Evolutionary conservation across 345 rosid genomes (phyloP).

Genomic region (Rhodomyrtus tomentosa): DNA sequence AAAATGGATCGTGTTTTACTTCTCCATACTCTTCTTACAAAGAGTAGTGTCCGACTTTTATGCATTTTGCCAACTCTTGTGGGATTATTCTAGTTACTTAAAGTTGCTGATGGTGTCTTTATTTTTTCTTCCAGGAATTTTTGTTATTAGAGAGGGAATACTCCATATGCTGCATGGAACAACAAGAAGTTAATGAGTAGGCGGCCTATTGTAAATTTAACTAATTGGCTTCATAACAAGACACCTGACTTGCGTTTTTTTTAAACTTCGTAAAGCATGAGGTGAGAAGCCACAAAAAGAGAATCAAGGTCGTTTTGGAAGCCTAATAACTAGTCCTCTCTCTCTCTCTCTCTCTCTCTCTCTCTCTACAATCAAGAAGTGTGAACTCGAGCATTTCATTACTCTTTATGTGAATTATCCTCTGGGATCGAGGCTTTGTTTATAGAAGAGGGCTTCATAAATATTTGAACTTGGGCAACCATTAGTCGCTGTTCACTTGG

Average conservation of each 20-base stretch:
- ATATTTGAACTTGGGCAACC: neutral
- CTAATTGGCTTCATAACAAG: neutral
- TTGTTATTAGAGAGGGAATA: constrained; percentile 82
- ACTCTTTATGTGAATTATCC: neutral
- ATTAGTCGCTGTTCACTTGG: neutral
- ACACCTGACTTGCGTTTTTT: too few relatives aligned
- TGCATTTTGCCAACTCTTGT: neutral
- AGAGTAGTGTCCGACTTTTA: neutral
- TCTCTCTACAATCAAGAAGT: neutral
- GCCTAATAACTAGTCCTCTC: neutral
- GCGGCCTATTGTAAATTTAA: neutral
- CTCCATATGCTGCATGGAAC: constrained; percentile 60
- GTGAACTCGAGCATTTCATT: neutral
- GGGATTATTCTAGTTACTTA: neutral
- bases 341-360: neutral
- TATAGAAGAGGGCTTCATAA: neutral
- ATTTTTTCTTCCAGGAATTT: constrained; percentile 56
- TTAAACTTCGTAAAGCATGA: neutral
- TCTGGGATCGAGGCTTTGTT: neutral
- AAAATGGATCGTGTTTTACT: neutral
- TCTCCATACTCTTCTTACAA: neutral
- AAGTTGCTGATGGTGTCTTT: neutral
- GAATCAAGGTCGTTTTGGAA: neutral
- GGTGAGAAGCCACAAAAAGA: neutral
- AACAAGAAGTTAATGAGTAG: constrained; percentile 26